Base-by-base conservation (phyloP, 192 early-diverging fungal genomes). In the Polychytrium aggregatum region DNA sequence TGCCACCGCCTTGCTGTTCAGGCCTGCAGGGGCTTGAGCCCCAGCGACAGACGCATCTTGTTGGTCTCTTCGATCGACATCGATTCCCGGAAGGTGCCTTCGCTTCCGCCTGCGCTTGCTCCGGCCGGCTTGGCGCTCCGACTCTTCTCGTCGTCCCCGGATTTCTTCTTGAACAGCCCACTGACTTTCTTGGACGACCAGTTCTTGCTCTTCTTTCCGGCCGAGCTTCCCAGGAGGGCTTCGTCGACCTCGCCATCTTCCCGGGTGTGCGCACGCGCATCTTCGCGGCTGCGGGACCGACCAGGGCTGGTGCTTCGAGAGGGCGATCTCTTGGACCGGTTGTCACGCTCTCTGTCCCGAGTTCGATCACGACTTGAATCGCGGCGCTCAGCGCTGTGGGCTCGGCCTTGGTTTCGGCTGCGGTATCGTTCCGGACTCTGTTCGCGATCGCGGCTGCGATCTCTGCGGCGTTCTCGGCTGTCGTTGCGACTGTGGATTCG, bases 141-240 rank as follows among this genome's bases (percentile, higher is more conserved):
- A 5, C 34, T 46, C 34, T 10, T 42, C 39, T 37, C 30, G 25
- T 56, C 46, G 8, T 38, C 26, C 34, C 27, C 37, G 9, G 42
- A 41, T 25, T 50, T 44, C 57, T 69, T 72, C 52, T 72, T 72
- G 59, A 76, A 76, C 37, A 76, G 45, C 11, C 44, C 39, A 31
- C 67, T 57, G 41, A 76, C 66, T 44, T 76, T 76, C 41, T 67
- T 70, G 9, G 53, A 41, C 6, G 73, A 76, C 24, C 48, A 60
- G 13, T 65, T 59, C 29, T 64, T 65, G 59, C 68, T 65, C 44
- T 67, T 61, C 41, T 56, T 45, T 3, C 62, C 48, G 18, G 41
- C 36, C 58, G 48, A n/a, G 17, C 35, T 46, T 25, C 16, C 21
- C n/a, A n/a, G n/a, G n/a, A n/a, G 11, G 6, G 31, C 11, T 11